Evolutionary conservation across 2,329 filamentous ascomycete genomes (phyloP).

Genomic region (Colletotrichum shisoi): DNA sequence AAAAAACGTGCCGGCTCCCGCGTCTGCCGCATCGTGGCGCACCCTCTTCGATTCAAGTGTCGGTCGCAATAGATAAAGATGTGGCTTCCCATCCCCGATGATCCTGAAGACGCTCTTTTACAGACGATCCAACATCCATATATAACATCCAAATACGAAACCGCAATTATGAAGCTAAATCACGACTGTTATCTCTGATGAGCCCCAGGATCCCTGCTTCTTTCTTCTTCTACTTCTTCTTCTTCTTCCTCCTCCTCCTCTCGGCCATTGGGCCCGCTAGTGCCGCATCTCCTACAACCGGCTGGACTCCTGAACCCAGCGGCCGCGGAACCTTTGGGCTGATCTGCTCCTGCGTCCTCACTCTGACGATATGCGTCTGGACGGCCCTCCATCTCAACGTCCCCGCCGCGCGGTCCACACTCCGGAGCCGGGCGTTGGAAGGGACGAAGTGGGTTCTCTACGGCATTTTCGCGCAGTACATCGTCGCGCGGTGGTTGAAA

Average conservation of each 20-base stretch:
- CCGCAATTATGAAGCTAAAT: not conserved
- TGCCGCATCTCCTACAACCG: not conserved
- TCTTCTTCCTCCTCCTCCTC: not conserved
- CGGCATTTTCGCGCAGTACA: slow-evolving; percentile 45
- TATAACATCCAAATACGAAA: not conserved
- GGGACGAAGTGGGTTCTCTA: slow-evolving; percentile 44
- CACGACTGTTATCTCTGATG: not conserved
- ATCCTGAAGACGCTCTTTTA: not conserved
- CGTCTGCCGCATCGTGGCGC: not conserved
- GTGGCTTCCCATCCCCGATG: not conserved
- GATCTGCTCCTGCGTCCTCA: slow-evolving; percentile 46
- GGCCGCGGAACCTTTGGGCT: slow-evolving; percentile 46
- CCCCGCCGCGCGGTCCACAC: slow-evolving; percentile 36
- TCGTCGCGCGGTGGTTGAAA: slow-evolving; percentile 35
- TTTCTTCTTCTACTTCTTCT: not conserved
- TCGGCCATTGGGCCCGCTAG: not conserved
- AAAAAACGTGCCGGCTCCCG: not conserved
- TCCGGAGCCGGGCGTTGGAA: slow-evolving; percentile 34
- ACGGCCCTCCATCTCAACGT: slow-evolving; percentile 50
- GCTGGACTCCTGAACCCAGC: slow-evolving; percentile 40
- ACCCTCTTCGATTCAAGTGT: not conserved
- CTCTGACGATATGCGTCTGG: slow-evolving; percentile 48
- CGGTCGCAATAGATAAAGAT: not conserved
- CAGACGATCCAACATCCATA: not conserved
- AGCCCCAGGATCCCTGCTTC: not conserved